Evolutionary conservation across 495 filamentous ascomycete species (phyloP).

Genomic region (Xylaria castorea): DNA sequence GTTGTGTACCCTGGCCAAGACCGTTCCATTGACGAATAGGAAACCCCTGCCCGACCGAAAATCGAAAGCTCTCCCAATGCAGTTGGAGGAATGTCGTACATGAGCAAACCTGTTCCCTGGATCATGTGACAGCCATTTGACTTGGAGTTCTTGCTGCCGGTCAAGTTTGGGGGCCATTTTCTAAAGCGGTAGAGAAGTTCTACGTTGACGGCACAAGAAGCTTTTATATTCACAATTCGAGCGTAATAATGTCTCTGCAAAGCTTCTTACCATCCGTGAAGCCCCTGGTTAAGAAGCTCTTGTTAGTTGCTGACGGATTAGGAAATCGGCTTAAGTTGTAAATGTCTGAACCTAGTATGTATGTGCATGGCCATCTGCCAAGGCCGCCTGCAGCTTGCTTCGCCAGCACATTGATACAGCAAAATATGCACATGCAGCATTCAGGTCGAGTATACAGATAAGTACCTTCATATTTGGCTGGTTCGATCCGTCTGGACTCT

Average conservation of each 20-base stretch:
- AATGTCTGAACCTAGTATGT: constrained; percentile 20
- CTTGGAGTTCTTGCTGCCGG: constrained; percentile 26
- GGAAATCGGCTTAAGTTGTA: constrained; percentile 25
- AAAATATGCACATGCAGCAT: constrained; percentile 11
- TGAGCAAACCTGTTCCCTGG: constrained; percentile 36
- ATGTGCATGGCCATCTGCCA: constrained; percentile 29
- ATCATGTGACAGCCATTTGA: constrained; percentile 40
- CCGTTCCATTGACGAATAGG: constrained; percentile 28
- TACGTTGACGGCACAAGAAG: constrained; percentile 28
- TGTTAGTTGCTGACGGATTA: constrained; percentile 25
- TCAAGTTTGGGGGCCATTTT: constrained; percentile 34
- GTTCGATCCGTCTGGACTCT: constrained; percentile 5
- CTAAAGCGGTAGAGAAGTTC: constrained; percentile 30
- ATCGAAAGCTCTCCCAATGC: constrained; percentile 27
- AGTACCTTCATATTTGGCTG: constrained; percentile 14
- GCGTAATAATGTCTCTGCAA: constrained; percentile 14
- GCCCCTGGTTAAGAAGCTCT: constrained; percentile 13
- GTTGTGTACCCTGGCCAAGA: constrained; percentile 26
- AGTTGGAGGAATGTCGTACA: constrained; percentile 31
- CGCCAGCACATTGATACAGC: constrained; percentile 26
- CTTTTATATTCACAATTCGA: constrained; percentile 17
- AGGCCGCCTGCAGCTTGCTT: constrained; percentile 30
- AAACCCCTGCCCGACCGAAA: constrained; percentile 31
- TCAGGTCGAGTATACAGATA: constrained; percentile 22
- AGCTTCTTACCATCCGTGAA: constrained; percentile 20